phyloP scores from a whole-genome alignment of 176 grass and related monocot species.

The Oryza officinalis region DNA sequence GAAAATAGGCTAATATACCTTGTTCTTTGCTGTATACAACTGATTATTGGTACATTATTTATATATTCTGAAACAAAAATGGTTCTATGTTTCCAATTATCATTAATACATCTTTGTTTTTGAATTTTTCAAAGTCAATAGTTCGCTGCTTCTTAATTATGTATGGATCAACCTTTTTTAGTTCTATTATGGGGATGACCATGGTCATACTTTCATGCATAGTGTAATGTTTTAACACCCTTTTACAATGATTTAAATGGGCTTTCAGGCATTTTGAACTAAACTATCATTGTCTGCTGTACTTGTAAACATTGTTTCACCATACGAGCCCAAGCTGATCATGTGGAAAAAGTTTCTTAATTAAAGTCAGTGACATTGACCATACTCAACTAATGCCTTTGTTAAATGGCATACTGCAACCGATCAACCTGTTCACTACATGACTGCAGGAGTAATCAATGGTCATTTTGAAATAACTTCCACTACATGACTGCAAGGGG shows the following conservation, averaged over 20 bases:
- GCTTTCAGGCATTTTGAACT: not conserved
- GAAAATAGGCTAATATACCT: not conserved
- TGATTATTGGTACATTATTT: not conserved
- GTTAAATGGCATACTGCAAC: not conserved
- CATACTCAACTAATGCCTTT: not conserved
- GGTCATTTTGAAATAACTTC: too few relatives aligned
- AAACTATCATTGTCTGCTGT: not conserved
- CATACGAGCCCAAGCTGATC: not conserved
- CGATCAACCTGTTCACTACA: not conserved
- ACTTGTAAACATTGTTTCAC: not conserved
- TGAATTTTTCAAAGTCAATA: not conserved
- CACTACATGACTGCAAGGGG: not conserved
- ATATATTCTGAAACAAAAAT: not conserved
- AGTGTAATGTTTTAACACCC: not conserved
- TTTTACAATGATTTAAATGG: not conserved
- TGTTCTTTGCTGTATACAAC: not conserved
- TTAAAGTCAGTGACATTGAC: not conserved
- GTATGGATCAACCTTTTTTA: not conserved
- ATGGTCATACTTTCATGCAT: not conserved
- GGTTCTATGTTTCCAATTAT: not conserved
- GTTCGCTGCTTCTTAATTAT: not conserved
- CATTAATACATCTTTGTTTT: not conserved
- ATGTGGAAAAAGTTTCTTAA: not conserved
- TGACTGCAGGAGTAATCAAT: not conserved
- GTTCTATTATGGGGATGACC: not conserved